phyloP scores from a whole-genome alignment of 768 basidiomycete species.

The Calocera viscosa region DNA sequence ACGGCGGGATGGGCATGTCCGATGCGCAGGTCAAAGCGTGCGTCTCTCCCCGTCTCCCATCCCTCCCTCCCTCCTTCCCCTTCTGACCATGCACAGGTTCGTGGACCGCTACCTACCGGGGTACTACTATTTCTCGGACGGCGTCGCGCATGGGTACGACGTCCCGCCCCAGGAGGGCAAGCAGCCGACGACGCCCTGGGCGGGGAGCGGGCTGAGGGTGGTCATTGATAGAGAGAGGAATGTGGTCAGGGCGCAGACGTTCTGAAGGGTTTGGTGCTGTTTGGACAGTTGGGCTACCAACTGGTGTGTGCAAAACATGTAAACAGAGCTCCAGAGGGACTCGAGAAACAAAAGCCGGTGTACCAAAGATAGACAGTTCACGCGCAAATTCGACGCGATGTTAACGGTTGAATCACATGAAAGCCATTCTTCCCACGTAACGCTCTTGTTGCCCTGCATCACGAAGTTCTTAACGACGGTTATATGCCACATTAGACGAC shows the following conservation, averaged over 20 bases:
- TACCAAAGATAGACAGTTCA: no score
- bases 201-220: conserved; percentile 40
- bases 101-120: conserved; percentile 89
- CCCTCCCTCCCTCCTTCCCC: conserved; percentile 2
- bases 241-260: conserved; percentile 32
- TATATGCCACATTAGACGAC: no score
- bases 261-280: conserved; percentile 30
- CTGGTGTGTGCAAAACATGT: no score
- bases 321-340: no score
- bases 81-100: conserved; percentile 38
- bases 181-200: conserved; percentile 31
- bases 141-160: conserved; percentile 27
- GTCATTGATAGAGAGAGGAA: conserved; percentile 44
- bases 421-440: no score
- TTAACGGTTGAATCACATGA: no score
- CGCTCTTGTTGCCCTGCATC: no score
- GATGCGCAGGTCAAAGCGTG: conserved; percentile 59
- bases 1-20: conserved; percentile 81
- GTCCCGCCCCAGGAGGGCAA: conserved; percentile 1
- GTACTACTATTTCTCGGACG: conserved; percentile 73
- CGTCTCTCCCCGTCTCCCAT: conserved; percentile 16
- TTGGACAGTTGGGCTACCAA: no score
- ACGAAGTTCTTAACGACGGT: no score
- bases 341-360: no score
- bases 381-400: no score